Evolutionary conservation across 495 filamentous ascomycete genomes (phyloP), one percentile per base, ranked within the genome.

Genomic region (Corynascus novoguineensis): DNA sequence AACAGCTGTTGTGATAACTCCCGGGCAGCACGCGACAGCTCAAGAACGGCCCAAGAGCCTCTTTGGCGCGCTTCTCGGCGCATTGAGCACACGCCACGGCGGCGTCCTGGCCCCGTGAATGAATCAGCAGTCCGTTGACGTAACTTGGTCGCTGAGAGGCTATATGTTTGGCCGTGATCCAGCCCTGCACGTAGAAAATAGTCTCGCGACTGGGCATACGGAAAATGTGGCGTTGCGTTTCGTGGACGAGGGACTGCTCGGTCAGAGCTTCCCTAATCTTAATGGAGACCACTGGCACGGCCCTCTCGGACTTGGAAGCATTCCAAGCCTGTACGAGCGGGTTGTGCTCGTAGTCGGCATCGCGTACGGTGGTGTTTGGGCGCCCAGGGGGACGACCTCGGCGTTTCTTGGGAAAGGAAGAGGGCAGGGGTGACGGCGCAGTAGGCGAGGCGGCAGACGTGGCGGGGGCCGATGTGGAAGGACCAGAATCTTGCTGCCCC

Each of bases 91-190:
- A 71, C 22, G 60, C 51, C 4, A 37, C 34, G 4, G 60, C 44
- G 10, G 62, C 57, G 35, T 71, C 68, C 17, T 56, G 44, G 40
- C 68, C 68, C 21, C 68, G 64, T 14, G 68, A 69, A 59, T 71
- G 68, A 21, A 71, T 71, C 29, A 71, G 60, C 35, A 71, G 35
- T 0, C 68, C 68, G 55, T 71, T 71, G 54, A 71, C 60, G 38
- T 71, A 71, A 59, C 68, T 71, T 29, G 68, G 68, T 19, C 68
- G 64, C 50, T 69, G 56, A 17, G 64, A 66, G 51, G 68, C 68
- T 15, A 71, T 67, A 46, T 71, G 68, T 11, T 61, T 63, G 25
- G 66, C 66, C 4, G 68, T 69, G 35, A 71, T 71, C 68, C 68
- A 71, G 27, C 66, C 66, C 46, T 67, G 64, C 19, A 71, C 66